Evolutionary conservation across 805 yeast genomes (phyloP).

Genomic region (Ogataea naganishii): DNA sequence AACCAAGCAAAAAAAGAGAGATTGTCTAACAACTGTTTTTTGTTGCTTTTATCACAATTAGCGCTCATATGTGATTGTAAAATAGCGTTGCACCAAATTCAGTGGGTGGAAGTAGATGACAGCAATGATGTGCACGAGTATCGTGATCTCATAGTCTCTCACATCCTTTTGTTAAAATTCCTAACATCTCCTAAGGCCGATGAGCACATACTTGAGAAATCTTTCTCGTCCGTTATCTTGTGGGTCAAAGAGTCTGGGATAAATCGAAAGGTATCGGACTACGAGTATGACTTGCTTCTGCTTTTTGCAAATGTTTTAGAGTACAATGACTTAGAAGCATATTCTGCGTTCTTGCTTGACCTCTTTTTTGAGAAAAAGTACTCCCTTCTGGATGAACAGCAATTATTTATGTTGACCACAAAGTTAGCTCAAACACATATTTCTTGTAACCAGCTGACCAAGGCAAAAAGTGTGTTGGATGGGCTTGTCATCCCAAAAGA

Average conservation of each 20-base stretch:
- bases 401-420: conserved; percentile 1
- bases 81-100: conserved; percentile 13
- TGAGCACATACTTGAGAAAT: conserved; percentile 5
- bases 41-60: conserved; percentile 21
- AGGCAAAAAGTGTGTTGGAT: conserved; percentile 4
- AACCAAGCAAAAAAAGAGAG: conserved; percentile 12
- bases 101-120: conserved; percentile 8
- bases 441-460: background rate
- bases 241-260: conserved; percentile 4
- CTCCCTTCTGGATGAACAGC: conserved; percentile 2
- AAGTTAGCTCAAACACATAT: conserved; percentile 3
- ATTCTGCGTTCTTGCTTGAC: conserved; percentile 9
- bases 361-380: conserved; percentile 3
- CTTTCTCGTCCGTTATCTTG: conserved; percentile 3
- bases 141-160: conserved; percentile 13
- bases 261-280: conserved; percentile 6
- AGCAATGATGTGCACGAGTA: conserved; percentile 6
- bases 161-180: conserved; percentile 15
- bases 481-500: conserved; percentile 6
- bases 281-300: conserved; percentile 24
- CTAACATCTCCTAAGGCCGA: conserved; percentile 5
- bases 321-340: conserved; percentile 10
- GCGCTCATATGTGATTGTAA: conserved; percentile 15
- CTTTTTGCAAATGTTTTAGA: conserved; percentile 16
- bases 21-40: conserved; percentile 20